Conservation (phyloP, 768 basidiomycete species). For the Boletus vinaceobasis region DNA sequence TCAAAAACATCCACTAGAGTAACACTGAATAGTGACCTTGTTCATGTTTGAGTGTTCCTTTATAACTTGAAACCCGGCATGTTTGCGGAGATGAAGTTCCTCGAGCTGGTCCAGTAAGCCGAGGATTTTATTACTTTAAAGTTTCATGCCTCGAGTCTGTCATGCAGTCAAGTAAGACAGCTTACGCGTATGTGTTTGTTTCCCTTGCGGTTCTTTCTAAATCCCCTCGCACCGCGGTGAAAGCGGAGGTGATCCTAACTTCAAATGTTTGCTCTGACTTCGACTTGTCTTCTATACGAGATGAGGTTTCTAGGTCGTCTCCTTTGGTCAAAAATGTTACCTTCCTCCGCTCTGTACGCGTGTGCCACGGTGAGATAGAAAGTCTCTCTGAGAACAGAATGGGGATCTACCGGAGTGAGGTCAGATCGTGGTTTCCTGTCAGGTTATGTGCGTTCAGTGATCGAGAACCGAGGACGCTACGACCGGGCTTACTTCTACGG, state of each 20-base stretch:
- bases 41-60: slow-evolving; percentile 6
- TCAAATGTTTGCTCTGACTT: slow-evolving; percentile 23
- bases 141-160: background rate
- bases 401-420: slow-evolving; percentile 13
- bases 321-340: background rate
- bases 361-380: background rate
- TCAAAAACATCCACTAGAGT: slow-evolving; percentile 3
- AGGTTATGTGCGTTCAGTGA: background rate
- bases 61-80: slow-evolving; percentile 2
- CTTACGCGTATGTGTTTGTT: slow-evolving; percentile 29
- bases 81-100: slow-evolving; percentile 17
- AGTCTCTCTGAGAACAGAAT: background rate
- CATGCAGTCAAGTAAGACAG: background rate
- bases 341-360: slow-evolving; percentile 11
- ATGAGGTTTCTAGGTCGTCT: background rate
- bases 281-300: slow-evolving; percentile 4
- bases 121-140: slow-evolving; percentile 20
- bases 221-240: slow-evolving; percentile 12
- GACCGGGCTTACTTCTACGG: slow-evolving; percentile 11
- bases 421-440: slow-evolving; percentile 10
- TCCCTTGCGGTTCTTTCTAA: slow-evolving; percentile 18
- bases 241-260: slow-evolving; percentile 14
- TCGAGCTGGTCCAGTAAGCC: slow-evolving; percentile 21
- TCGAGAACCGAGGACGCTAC: background rate
- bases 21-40: slow-evolving; percentile 13